Base-by-base conservation (phyloP, 2,329 filamentous ascomycete species). In the Allantophomopsis lycopodina region DNA sequence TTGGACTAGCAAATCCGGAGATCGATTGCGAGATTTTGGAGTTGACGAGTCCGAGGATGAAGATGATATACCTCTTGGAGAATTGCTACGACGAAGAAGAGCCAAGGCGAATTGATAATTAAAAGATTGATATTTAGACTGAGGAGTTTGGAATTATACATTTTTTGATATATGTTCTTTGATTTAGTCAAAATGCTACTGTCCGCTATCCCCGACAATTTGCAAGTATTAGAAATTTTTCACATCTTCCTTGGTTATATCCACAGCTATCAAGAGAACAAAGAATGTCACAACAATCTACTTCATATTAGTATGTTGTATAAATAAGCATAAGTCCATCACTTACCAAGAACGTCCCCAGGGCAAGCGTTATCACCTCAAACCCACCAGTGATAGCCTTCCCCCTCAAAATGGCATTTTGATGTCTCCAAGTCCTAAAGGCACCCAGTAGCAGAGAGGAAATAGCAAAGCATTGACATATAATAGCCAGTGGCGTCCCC, bases 1-100 rank as follows among this genome's bases (percentile, higher is more conserved):
- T 5, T 91, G 83, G 83, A 74, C 68, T 0, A 89, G 88, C 48
- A 68, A 73, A 0, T 83, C 89, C 39, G 84, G 83, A 2, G 82
- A 89, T 52, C 65, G 75, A 28, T 59, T 91, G 37, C 66, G 71
- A 33, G 84, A 91, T 50, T 91, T 79, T 52, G 84, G 84, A 2
- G 83, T 91, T 0, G 84, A 89, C 48, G 81, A 86, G 50, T 80
- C 83, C 12, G 71, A 69, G 0, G 79, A 86, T 44, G 65, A 70
- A 46, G 65, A 69, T 33, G 76, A 87, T 49, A 60, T 89, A 12
- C 83, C 83, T 0, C 59, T 89, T 32, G 76, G 72, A 4, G 76
- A 85, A 53, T 50, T 89, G 12, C 58, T 87, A 35, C 62, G 73
- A 36, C 63, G 76, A 46, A 61, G 76, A 45, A 72, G 64, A 41